Evolutionary conservation across 1,284 basidiomycete species (phyloP).

Genomic region (Austropuccinia psidii): DNA sequence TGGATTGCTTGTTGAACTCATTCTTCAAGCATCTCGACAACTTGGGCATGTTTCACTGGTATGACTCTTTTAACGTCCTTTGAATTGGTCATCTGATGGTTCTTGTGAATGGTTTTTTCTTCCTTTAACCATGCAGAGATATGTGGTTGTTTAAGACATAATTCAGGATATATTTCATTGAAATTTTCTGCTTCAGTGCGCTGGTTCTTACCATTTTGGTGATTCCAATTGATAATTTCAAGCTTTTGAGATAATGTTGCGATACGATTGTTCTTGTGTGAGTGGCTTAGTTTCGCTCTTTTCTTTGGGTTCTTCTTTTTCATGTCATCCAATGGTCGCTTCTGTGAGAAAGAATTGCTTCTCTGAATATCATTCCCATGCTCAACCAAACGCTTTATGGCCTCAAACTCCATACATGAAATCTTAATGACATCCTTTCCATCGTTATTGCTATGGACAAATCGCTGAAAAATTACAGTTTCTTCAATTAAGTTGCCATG

Average conservation of each 20-base stretch:
- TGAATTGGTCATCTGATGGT: not conserved
- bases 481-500: not conserved
- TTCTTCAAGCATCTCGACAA: not conserved
- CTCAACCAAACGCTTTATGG: no score
- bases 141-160: constrained; percentile 14
- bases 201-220: not conserved
- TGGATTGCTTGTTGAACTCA: no score
- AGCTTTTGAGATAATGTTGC: constrained; percentile 22
- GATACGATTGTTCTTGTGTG: no score
- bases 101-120: not conserved
- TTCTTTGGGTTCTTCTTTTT: no score
- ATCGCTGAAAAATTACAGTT: no score
- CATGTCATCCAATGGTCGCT: no score
- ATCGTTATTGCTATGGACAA: not conserved
- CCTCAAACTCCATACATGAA: no score
- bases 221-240: constrained; percentile 14
- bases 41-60: not conserved
- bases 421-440: no score
- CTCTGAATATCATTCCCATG: no score
- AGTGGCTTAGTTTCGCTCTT: no score
- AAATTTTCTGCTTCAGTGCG: not conserved
- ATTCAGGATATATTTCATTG: constrained; percentile 5
- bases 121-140: constrained; percentile 23
- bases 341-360: no score
- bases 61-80: no score